phyloP scores from a whole-genome alignment of 1,139 yeast genomes.

The Wickerhamomyces sp. region DNA sequence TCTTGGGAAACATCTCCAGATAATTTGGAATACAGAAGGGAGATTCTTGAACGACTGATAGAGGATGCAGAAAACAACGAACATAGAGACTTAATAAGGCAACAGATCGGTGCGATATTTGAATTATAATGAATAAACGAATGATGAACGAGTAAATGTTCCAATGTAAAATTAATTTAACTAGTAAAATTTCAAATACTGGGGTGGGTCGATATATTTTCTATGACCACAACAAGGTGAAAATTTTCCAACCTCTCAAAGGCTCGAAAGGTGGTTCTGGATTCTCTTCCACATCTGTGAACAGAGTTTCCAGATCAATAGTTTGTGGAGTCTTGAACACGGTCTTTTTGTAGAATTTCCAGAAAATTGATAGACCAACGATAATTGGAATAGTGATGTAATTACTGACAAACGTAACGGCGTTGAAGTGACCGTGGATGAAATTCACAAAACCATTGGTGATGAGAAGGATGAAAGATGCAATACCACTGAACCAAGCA shows the following conservation, averaged over 20 bases:
- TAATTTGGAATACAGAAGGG: too few relatives aligned
- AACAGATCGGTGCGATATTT: too few relatives aligned
- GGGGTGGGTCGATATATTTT: too few relatives aligned
- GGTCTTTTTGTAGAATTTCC: constrained; percentile 27
- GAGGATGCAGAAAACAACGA: too few relatives aligned
- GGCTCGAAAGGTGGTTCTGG: constrained; percentile 28
- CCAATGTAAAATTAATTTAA: too few relatives aligned
- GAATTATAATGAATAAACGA: too few relatives aligned
- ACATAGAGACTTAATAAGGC: too few relatives aligned
- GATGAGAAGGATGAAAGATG: constrained; percentile 28
- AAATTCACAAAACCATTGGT: constrained; percentile 36
- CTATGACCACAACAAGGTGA: constrained; percentile 3
- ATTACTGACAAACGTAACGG: constrained; percentile 31
- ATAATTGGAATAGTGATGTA: constrained; percentile 32
- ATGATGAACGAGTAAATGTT: too few relatives aligned
- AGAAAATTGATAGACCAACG: constrained; percentile 25
- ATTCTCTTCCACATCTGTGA: constrained; percentile 29
- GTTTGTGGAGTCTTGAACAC: constrained; percentile 25
- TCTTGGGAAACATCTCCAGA: too few relatives aligned
- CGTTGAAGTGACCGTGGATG: constrained; percentile 29
- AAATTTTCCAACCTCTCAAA: constrained; percentile 2
- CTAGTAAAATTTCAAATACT: background rate
- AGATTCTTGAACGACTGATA: too few relatives aligned
- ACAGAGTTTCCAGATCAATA: constrained; percentile 28
- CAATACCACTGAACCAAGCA: constrained; percentile 32